phyloP scores from a whole-genome alignment of 345 rosid genomes.

The Streptanthus diversifolius region DNA sequence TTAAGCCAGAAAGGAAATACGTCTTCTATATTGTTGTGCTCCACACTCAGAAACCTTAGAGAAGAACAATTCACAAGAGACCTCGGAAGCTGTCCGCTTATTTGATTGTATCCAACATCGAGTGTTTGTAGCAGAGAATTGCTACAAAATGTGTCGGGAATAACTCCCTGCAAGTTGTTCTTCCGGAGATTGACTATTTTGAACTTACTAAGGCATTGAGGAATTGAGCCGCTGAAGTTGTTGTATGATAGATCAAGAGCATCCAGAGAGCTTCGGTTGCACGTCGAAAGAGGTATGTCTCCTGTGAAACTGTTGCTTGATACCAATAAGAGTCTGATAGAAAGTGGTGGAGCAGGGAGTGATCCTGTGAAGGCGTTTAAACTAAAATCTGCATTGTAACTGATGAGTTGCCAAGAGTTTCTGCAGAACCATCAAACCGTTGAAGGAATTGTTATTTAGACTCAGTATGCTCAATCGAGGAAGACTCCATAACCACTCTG shows the following conservation, averaged over 20 bases:
- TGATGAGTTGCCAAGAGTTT: not conserved
- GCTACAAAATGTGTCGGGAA: not conserved
- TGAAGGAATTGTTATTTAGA: not conserved
- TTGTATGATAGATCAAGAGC: not conserved
- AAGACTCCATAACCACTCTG: constrained; percentile 8
- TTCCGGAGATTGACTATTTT: not conserved
- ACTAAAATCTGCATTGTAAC: too few relatives aligned
- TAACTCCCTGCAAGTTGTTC: constrained; percentile 1
- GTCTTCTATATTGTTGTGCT: constrained; percentile 1
- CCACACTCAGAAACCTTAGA: not conserved
- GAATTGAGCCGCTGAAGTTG: constrained; percentile 7
- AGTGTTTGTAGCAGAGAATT: not conserved
- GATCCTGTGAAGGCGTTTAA: not conserved
- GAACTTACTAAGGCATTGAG: not conserved
- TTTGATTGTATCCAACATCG: not conserved
- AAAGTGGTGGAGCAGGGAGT: not conserved
- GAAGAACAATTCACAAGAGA: constrained; percentile 14
- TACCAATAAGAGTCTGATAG: not conserved
- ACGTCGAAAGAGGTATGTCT: not conserved
- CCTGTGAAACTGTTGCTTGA: not conserved
- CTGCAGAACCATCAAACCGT: not conserved
- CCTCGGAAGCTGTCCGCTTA: constrained; percentile 6
- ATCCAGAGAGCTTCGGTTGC: not conserved
- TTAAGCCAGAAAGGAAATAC: constrained; percentile 12
- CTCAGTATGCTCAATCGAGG: not conserved